phyloP scores from a whole-genome alignment of 2,329 filamentous ascomycete genomes.

The Falciphora oryzae region DNA sequence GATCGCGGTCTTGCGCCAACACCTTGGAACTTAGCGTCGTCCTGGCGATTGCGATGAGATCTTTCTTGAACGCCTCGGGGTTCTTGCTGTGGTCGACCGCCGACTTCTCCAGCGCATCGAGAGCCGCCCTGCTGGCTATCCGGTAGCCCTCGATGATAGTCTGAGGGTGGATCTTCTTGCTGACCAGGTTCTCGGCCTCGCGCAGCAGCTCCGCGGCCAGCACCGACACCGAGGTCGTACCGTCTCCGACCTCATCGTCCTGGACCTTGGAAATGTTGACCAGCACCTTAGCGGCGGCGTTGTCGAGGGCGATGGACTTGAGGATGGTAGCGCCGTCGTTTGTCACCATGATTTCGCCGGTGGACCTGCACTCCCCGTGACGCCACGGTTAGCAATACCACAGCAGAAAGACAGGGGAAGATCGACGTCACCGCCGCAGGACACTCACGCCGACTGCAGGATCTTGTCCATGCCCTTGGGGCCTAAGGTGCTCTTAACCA shows the following conservation, averaged over 20 bases:
- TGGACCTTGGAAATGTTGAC: constrained; percentile 99
- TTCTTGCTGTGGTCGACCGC: constrained; percentile 88
- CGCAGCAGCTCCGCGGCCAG: constrained; percentile 90
- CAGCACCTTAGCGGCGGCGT: constrained; percentile 94
- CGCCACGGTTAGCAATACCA: constrained; percentile 12
- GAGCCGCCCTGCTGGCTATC: constrained; percentile 87
- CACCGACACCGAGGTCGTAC: constrained; percentile 96
- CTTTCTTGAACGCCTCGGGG: constrained; percentile 77
- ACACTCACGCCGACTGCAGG: constrained; percentile 72
- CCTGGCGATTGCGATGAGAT: constrained; percentile 82
- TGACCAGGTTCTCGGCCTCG: constrained; percentile 94
- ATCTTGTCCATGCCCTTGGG: constrained; percentile 99
- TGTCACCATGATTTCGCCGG: constrained; percentile 95
- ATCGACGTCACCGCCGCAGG: not conserved
- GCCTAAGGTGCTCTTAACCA: constrained; percentile 95
- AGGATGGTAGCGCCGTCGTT: constrained; percentile 98
- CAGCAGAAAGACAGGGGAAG: constrained; percentile 13
- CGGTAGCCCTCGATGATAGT: constrained; percentile 99
- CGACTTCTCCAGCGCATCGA: constrained; percentile 74
- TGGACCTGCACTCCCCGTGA: constrained; percentile 56
- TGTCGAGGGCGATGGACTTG: constrained; percentile 97
- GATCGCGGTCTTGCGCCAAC: constrained; percentile 83
- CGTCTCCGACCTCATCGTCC: constrained; percentile 97
- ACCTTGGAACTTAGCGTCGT: constrained; percentile 98
- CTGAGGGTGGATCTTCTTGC: constrained; percentile 98